A percentile compares a stretch with the other conserved stretches of the same genome.
These are phyloP conservation scores for Diaporthe caulivora DNA, from an alignment of 2,329 filamentous ascomycete genomes.

Conservation along the genomic window DNA sequence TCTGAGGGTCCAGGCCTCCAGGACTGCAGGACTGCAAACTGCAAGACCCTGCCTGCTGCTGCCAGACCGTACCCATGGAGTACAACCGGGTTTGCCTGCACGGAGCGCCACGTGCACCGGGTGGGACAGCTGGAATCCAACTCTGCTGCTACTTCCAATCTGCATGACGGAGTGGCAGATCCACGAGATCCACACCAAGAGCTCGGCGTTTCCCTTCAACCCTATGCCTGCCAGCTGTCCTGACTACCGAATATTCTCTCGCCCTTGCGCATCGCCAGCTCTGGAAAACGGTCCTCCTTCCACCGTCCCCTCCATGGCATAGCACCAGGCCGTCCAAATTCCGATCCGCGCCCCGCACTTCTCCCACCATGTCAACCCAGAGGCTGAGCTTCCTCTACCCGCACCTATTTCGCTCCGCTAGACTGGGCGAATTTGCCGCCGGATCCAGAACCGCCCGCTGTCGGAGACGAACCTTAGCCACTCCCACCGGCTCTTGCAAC, in stretches of 20 bases:
- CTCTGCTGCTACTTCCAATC: constrained; percentile 16
- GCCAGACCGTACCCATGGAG: constrained; percentile 8
- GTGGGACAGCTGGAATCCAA: constrained; percentile 9
- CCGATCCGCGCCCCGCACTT: neutral
- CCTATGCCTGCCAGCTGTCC: constrained; percentile 35
- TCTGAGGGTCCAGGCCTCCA: constrained; percentile 19
- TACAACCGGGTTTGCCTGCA: neutral
- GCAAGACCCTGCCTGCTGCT: constrained; percentile 10
- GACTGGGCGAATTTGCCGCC: constrained; percentile 58
- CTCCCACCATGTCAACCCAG: constrained; percentile 67
- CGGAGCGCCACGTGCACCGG: constrained; percentile 28
- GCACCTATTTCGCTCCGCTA: constrained; percentile 70
- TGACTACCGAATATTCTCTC: neutral
- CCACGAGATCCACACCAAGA: constrained; percentile 30
- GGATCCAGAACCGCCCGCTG: constrained; percentile 50
- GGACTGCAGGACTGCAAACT: no score
- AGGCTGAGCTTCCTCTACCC: constrained; percentile 78
- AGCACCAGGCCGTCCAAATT: constrained; percentile 26
- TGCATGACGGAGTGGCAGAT: constrained; percentile 30
- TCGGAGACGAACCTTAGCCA: constrained; percentile 44
- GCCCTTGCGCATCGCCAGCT: neutral
- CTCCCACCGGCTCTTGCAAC: constrained; percentile 41
- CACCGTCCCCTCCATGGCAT: constrained; percentile 38
- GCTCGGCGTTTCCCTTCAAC: constrained; percentile 22
- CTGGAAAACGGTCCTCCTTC: neutral